Percentiles rank a stretch among this genome's conserved stretches.
phyloP scores from a whole-genome alignment of 345 rosid species.

The Murraya koenigii region DNA sequence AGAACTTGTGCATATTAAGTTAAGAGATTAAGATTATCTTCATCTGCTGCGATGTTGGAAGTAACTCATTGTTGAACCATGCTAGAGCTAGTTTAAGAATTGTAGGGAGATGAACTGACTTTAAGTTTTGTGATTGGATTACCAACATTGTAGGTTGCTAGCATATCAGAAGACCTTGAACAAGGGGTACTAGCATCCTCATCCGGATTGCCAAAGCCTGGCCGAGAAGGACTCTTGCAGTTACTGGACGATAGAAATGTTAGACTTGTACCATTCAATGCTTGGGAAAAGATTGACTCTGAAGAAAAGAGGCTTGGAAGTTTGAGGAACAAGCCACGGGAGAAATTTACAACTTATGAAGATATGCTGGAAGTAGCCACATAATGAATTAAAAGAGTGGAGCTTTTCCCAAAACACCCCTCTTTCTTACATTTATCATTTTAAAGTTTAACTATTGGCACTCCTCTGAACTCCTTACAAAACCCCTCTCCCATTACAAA shows the following conservation, averaged over 20 bases:
- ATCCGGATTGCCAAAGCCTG: constrained; percentile 41
- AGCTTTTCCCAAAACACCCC: too few relatives aligned
- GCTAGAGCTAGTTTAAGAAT: background rate
- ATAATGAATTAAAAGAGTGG: constrained; percentile 7
- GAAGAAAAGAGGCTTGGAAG: constrained; percentile 69
- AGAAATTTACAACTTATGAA: constrained; percentile 59
- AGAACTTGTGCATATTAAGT: background rate
- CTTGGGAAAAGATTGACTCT: constrained; percentile 76
- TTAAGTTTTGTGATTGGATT: background rate
- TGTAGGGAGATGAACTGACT: background rate
- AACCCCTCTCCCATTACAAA: too few relatives aligned
- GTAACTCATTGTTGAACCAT: background rate
- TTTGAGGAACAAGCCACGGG: constrained; percentile 60
- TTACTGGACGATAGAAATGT: constrained; percentile 48
- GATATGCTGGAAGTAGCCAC: constrained; percentile 45
- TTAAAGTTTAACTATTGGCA: too few relatives aligned
- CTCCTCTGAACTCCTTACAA: too few relatives aligned
- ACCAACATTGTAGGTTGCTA: constrained; percentile 50
- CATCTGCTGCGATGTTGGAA: background rate
- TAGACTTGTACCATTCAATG: constrained; percentile 46
- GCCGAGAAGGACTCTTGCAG: constrained; percentile 65
- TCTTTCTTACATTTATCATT: too few relatives aligned
- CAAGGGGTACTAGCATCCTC: constrained; percentile 34
- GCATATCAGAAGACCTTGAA: constrained; percentile 70
- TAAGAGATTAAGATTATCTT: background rate